Evolutionary conservation across 176 grass and related monocot genomes (phyloP), one percentile per base, ranked within the genome.

Genomic region (sorghum (Sorghum bicolor)): DNA sequence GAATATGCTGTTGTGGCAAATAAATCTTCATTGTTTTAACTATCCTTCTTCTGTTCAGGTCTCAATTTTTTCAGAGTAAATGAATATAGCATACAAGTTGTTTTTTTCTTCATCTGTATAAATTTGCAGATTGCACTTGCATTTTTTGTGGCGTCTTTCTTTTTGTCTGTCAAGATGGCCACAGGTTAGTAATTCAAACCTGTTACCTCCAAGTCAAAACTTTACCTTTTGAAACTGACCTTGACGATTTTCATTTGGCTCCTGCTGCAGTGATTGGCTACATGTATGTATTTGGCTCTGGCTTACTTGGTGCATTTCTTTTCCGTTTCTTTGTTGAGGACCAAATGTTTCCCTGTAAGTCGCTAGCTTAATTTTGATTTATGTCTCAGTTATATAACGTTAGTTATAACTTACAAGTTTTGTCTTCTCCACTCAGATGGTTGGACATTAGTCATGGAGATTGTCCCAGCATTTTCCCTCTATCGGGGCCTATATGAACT

Each of bases 291-390:
- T 90, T 90, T 88, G 86, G 86, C 12, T 92, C 93, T 57, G 93
- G 96, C 45, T 90, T 95, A 64, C 80, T 95, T 78, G 96, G 93
- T 69, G 29, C 70, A 30, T 93, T 85, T 89, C 87, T 98, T 86
- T 78, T 98, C 47, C 70, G 66, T 9, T 78, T 89, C 53, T 93
- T 95, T 70, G 50, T 93, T 8, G 76, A 93, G 87, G 91, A 93
- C 47, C 30, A 28, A 66, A 84, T 32, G 30, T 92, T 90, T 83
- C 52, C 91, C 71, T 83, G 91, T 95, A 95, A 95, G 87, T 81
- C 69, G 8, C 76, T 83, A 57, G 4, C 68, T 31, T 50, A 53
- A 45, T 36, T 72, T 31, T 69, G 64, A 74, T 78, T 77, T 82
- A 13, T 22, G 65, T 66, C 61, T 78, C 16, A 6, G 45, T 75